Conservation (phyloP, 176 grass and related monocot genomes). For the Lolium multiflorum region DNA sequence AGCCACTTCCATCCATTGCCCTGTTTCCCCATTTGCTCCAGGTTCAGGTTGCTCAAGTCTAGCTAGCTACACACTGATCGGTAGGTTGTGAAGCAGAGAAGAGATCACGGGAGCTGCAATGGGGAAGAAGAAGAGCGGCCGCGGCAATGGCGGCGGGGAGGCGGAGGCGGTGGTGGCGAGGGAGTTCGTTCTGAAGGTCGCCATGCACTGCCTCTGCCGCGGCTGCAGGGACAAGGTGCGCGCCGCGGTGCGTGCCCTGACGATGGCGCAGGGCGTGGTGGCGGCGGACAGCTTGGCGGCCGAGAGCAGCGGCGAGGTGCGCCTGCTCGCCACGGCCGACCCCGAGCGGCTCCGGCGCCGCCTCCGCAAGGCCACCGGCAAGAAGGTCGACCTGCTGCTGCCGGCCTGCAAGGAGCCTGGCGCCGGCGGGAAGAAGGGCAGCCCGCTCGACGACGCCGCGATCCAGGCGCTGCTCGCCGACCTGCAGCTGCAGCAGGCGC, state of each 20-base stretch:
- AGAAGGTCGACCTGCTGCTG: conserved; percentile 33
- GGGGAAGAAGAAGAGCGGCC: conserved; percentile 4
- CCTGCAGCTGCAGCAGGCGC: not conserved
- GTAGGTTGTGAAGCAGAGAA: too few species aligned
- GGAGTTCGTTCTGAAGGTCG: conserved; percentile 44
- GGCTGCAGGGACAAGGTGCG: conserved; percentile 46
- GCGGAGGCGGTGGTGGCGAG: not conserved
- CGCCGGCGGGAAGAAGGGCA: not conserved
- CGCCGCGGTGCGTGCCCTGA: conserved; percentile 22
- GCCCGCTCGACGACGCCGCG: not conserved
- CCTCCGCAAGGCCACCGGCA: conserved; percentile 39
- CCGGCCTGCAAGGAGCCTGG: not conserved
- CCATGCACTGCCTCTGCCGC: conserved; percentile 48
- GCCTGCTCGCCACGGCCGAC: not conserved
- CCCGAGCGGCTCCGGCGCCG: conserved; percentile 27
- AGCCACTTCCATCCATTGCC: not conserved
- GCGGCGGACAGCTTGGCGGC: not conserved
- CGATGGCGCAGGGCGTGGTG: not conserved
- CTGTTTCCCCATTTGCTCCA: not conserved
- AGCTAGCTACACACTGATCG: too few species aligned
- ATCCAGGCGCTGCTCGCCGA: not conserved
- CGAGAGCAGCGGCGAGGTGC: not conserved
- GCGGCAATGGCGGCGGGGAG: not conserved
- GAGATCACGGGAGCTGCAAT: not conserved
- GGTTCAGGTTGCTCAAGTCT: too few species aligned